Conservation (phyloP, 805 yeast genomes). For the Kuraishia capsulata region DNA sequence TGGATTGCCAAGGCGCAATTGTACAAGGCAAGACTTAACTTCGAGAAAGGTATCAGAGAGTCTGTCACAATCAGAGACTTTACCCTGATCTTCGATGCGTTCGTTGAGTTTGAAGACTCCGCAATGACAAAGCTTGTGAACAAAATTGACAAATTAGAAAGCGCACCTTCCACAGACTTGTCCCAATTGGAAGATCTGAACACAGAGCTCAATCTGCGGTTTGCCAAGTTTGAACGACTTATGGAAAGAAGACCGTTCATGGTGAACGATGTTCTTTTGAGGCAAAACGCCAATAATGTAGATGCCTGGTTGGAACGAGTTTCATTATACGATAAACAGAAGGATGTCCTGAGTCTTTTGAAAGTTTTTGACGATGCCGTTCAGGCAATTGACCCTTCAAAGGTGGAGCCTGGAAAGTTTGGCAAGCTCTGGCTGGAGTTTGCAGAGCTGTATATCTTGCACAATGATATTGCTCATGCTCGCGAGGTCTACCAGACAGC, state of each 20-base stretch:
- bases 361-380: slow-evolving; percentile 60
- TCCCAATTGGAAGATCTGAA: slow-evolving; percentile 13
- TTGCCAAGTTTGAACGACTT: slow-evolving; percentile 43
- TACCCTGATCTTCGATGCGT: slow-evolving; percentile 51
- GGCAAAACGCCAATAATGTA: slow-evolving; percentile 53
- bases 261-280: slow-evolving; percentile 57
- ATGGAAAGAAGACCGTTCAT: slow-evolving; percentile 48
- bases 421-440: slow-evolving; percentile 63
- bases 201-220: slow-evolving; percentile 30
- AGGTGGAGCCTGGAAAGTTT: slow-evolving; percentile 32
- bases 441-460: slow-evolving; percentile 52
- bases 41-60: slow-evolving; percentile 36
- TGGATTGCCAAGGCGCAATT: slow-evolving; percentile 29
- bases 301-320: slow-evolving; percentile 64
- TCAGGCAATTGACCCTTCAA: slow-evolving; percentile 51
- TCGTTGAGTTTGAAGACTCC: slow-evolving; percentile 51
- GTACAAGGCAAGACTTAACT: slow-evolving; percentile 29
- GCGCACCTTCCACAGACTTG: slow-evolving; percentile 2
- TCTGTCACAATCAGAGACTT: slow-evolving; percentile 54
- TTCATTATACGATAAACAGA: slow-evolving; percentile 28
- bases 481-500: slow-evolving; percentile 56
- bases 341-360: slow-evolving; percentile 32
- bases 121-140: slow-evolving; percentile 24
- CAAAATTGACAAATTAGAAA: slow-evolving; percentile 10
- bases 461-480: slow-evolving; percentile 49